Base-by-base conservation (phyloP, 2,329 filamentous ascomycete genomes). In the Hortaea werneckii region DNA sequence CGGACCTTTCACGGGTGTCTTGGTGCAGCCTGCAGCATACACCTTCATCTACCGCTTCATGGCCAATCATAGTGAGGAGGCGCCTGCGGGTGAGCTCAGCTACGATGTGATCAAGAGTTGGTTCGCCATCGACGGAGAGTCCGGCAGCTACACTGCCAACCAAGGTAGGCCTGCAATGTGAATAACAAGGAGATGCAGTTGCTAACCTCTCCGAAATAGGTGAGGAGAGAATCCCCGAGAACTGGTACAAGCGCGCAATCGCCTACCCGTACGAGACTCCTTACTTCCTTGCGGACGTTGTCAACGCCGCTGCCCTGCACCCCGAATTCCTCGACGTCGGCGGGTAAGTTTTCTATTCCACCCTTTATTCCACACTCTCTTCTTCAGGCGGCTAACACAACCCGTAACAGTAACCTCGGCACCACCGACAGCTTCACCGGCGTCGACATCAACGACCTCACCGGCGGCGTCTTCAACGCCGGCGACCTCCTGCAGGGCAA, bases 391-490 rank as follows among this genome's bases (percentile, higher is more conserved):
- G n/a, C n/a, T n/a, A n/a, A n/a, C n/a, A n/a, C 6, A 9, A 27
- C 44, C 56, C 57, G 20, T 26, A 40, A 29, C 58, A 60, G 55
- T 6, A 58, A 59, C 49, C 53, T 50, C 6, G 55, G 54, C 20
- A 34, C 44, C 13, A 54, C 57, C 41, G 54, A 58, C 50, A 52
- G 47, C 42, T 59, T 61, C 55, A 54, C 54, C 28, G 51, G 53
- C 26, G 44, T 68, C 49, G 56, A 66, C 50, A 42, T 63, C 7
- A 48, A 41, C 8, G 51, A 61, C 38, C 46, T 71, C 10, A 67
- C 65, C 30, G 60, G 57, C 43, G 67, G 67, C 27, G 63, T 73
- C 0, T 67, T 70, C 46, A 74, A 70, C 49, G 50, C 59, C 5
- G n/a, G 7, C n/a, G n/a, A n/a, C 30, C 30, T 34, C 30, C 30